Evolutionary conservation across 768 basidiomycete genomes (phyloP), one percentile per base, ranked within the genome.

Genomic region (Rubroboletus pulcherrimus): DNA sequence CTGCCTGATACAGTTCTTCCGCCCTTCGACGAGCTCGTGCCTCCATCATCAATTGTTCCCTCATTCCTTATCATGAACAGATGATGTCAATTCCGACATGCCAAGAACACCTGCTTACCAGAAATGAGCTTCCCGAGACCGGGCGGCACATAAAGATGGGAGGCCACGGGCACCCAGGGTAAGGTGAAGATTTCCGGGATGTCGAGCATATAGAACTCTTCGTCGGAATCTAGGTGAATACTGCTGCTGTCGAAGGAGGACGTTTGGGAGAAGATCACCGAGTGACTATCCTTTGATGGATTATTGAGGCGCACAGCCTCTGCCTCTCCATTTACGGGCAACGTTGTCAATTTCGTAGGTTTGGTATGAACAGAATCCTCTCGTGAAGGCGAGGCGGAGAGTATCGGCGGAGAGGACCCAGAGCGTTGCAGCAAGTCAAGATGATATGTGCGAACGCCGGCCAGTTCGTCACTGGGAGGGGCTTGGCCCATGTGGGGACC

Each of bases 181-280:
- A 69, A 53, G 15, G 64, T 53, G 21, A 69, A 64, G 40, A 70
- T 56, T 15, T 76, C 75, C 2, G 67, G 65, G 26, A 71, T 30
- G 30, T 70, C 74, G 15, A 76, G 59, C 65, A 76, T 65, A 37
- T 69, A 58, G 49, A 76, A 76, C 45, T 66, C 69, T 44, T 44
- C 40, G 10, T 59, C 56, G 9, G 49, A 31, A 55, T 56, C 57
- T 10, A 56, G 43, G 7, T 47, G 21, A 21, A 40, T 47, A 14
- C 7, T 33, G 29, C 8, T 40, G 14, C 26, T 31, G 30, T 46
- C 60, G 12, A 42, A 7, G 29, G 48, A 29, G 26, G 5, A 30
- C 2, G 34, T 38, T 24, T 46, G 43, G 26, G 49, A 43, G 5
- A 21, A n/a, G 42, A 38, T 42, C 26, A 24, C 31, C 14, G 53